Percentiles rank a stretch among this genome's conserved stretches.
These are phyloP conservation scores for Plasmodium knowlesi DNA, from an alignment of 169 alveolate genomes.

Conservation along the genomic window DNA sequence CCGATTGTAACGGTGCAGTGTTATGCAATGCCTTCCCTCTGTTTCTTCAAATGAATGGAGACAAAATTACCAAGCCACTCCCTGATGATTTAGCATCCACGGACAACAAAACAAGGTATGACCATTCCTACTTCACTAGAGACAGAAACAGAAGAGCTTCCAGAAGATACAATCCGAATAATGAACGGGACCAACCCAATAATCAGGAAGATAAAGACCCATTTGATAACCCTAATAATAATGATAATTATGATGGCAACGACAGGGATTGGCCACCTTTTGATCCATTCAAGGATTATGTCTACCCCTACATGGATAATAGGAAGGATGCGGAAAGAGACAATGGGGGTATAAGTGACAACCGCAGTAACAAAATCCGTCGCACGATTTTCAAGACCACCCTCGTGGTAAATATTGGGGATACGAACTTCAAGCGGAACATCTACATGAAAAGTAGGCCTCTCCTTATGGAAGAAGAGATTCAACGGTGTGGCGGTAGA, in stretches of 20 bases:
- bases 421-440: conserved; percentile 8
- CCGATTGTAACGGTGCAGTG: conserved; percentile 54
- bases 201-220: conserved; percentile 1
- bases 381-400: neutral
- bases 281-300: neutral
- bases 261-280: neutral
- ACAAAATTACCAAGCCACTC: conserved; percentile 6
- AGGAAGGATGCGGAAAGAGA: neutral
- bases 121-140: neutral
- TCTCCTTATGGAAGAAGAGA: neutral
- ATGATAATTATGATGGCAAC: neutral
- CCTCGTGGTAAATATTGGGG: conserved; percentile 4
- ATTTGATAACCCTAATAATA: neutral
- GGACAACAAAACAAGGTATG: neutral
- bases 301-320: neutral
- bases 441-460: conserved; percentile 10
- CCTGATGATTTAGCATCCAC: conserved; percentile 62
- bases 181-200: neutral
- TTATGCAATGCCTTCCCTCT: conserved; percentile 68
- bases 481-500: neutral
- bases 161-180: neutral
- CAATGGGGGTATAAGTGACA: neutral
- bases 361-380: neutral
- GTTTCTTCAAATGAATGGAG: conserved; percentile 20
- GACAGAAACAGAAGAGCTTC: neutral